phyloP scores from a whole-genome alignment of 2,329 filamentous ascomycete species.

The Ascochyta clinopodiicola region DNA sequence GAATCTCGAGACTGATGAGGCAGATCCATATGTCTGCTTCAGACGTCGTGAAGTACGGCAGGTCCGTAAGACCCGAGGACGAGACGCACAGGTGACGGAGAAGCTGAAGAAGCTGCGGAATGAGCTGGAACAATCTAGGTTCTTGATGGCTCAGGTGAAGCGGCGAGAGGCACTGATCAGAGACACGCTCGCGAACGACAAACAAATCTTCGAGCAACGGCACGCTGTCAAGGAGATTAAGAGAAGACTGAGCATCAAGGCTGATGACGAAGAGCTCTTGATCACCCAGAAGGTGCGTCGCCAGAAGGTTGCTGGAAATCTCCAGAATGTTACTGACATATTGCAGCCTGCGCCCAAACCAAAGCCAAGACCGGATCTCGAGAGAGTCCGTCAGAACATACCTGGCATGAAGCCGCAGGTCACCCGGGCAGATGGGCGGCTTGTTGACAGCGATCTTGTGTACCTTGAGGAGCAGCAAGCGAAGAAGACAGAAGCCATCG shows the following conservation, averaged over 20 bases:
- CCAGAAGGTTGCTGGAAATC: background rate
- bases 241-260: constrained; percentile 85
- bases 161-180: constrained; percentile 81
- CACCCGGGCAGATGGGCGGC: constrained; percentile 71
- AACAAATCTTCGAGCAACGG: constrained; percentile 82
- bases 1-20: constrained; percentile 91
- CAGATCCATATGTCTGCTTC: constrained; percentile 98
- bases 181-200: constrained; percentile 77
- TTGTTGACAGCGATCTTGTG: constrained; percentile 77
- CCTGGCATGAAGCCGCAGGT: constrained; percentile 59
- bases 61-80: constrained; percentile 90
- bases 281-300: constrained; percentile 85
- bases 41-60: constrained; percentile 91
- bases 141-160: constrained; percentile 77
- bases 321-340: constrained; percentile 30
- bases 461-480: constrained; percentile 77
- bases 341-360: constrained; percentile 46
- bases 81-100: constrained; percentile 92
- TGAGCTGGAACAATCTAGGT: constrained; percentile 87
- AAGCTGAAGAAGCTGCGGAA: constrained; percentile 90
- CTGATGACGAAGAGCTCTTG: constrained; percentile 82
- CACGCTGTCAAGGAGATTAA: constrained; percentile 86
- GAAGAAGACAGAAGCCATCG: constrained; percentile 82
- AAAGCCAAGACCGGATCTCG: constrained; percentile 65
- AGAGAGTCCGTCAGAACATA: constrained; percentile 70